Evolutionary conservation across 306 rosid genomes (phyloP).

Genomic region (Rosa rugosa): DNA sequence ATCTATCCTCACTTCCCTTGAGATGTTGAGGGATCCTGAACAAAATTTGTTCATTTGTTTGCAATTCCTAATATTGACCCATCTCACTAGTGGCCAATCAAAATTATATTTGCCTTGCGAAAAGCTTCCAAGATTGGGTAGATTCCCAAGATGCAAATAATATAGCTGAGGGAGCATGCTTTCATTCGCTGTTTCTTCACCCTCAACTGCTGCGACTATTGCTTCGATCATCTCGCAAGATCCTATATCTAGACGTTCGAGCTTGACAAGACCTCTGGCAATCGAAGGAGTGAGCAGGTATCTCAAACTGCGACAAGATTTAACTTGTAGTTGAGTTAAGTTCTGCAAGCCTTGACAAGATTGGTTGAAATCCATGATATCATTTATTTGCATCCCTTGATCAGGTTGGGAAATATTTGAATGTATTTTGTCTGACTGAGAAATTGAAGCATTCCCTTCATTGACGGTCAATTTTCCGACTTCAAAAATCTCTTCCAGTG

Average conservation of each 20-base stretch:
- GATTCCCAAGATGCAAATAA: not conserved
- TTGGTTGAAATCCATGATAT: not conserved
- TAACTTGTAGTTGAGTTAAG: not conserved
- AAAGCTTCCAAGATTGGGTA: not conserved
- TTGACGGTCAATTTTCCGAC: not conserved
- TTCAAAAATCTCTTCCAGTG: conserved; percentile 1
- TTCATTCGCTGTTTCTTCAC: too few relatives aligned
- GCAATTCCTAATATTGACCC: not conserved
- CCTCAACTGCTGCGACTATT: too few relatives aligned
- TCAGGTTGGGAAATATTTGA: conserved; percentile 4
- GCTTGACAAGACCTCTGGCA: not conserved
- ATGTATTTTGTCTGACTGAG: not conserved
- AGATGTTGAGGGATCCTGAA: not conserved
- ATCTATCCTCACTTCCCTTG: not conserved
- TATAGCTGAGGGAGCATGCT: not conserved
- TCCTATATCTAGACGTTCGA: not conserved
- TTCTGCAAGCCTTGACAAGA: not conserved
- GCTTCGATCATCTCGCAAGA: not conserved
- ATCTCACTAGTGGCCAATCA: not conserved
- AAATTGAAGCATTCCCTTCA: not conserved
- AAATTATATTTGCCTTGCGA: not conserved
- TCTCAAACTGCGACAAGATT: not conserved
- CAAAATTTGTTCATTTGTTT: not conserved
- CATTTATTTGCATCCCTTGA: not conserved
- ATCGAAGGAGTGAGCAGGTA: not conserved